Conservation (phyloP, 225 moss, liverwort and hornwort genomes). For the Sphagnum contortum region DNA sequence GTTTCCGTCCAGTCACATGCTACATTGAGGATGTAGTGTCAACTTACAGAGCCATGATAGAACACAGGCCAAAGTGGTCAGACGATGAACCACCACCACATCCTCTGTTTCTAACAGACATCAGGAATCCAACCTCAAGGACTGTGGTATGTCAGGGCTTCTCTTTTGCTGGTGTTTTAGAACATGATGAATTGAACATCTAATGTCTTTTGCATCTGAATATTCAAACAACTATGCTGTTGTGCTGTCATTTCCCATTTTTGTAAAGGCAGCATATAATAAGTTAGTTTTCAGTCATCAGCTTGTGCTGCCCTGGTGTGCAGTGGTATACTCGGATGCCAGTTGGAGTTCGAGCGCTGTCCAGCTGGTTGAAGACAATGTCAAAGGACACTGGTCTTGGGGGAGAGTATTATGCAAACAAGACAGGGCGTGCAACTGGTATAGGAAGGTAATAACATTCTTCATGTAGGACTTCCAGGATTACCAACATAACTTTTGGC, state of each 20-base stretch:
- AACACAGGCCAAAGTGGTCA: constrained; percentile 62
- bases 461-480: no score
- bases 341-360: constrained; percentile 54
- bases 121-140: constrained; percentile 58
- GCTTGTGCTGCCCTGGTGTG: constrained; percentile 2
- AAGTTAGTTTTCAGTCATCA: no score
- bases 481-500: no score
- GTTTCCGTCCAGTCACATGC: constrained; percentile 54
- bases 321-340: constrained; percentile 62
- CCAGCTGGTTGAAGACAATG: constrained; percentile 68
- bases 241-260: no score
- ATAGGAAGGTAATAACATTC: constrained; percentile 33
- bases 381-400: constrained; percentile 60
- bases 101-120: constrained; percentile 59
- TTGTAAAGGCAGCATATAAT: no score
- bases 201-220: no score
- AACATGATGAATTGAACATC: no score
- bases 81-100: constrained; percentile 61
- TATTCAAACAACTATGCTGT: no score
- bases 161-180: no score
- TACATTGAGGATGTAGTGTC: constrained; percentile 60
- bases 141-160: constrained; percentile 37
- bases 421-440: constrained; percentile 57
- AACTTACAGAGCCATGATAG: constrained; percentile 49
- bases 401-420: constrained; percentile 60